Conservation (phyloP, 1,284 basidiomycete species). For the Rhodotorula sp. region DNA sequence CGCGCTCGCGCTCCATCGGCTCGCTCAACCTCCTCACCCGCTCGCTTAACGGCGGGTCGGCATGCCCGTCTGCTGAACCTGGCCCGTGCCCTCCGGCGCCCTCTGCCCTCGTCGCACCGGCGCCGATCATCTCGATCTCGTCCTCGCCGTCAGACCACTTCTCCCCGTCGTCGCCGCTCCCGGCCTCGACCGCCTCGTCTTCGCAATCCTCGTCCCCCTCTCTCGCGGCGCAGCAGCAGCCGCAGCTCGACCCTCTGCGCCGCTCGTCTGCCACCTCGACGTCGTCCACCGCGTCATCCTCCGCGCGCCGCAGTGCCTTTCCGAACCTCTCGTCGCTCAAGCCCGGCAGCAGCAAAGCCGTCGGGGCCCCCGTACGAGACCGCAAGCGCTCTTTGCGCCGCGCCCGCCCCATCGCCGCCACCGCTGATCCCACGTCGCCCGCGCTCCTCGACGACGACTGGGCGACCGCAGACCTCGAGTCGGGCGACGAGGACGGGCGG, state of each 20-base stretch:
- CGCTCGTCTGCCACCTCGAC: slow-evolving; percentile 5
- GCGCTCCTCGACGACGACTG: slow-evolving; percentile 7
- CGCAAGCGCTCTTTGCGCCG: too few relatives aligned
- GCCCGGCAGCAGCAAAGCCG: background rate
- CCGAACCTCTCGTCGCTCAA: slow-evolving; percentile 4
- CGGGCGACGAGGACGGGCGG: slow-evolving; percentile 14
- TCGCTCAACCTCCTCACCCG: slow-evolving; percentile 17
- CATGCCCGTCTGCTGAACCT: background rate
- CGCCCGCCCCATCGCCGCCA: background rate
- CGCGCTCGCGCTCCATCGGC: slow-evolving; percentile 26
- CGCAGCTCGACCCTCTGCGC: background rate
- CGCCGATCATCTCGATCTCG: slow-evolving; percentile 15
- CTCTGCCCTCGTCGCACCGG: background rate
- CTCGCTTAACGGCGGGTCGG: background rate
- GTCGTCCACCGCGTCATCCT: background rate
- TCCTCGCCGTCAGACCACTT: slow-evolving; percentile 10
- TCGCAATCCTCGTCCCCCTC: background rate
- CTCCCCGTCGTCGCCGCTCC: background rate
- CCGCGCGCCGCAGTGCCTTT: background rate
- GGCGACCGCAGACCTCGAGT: slow-evolving; percentile 5
- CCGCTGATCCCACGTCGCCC: background rate
- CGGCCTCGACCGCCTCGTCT: background rate
- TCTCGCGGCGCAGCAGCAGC: too few relatives aligned
- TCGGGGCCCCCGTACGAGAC: background rate
- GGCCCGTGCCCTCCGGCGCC: background rate